Evolutionary conservation across 2,329 filamentous ascomycete species (phyloP), one percentile per base, ranked within the genome.

Genomic region (Macrophomina pseudophaseolina): DNA sequence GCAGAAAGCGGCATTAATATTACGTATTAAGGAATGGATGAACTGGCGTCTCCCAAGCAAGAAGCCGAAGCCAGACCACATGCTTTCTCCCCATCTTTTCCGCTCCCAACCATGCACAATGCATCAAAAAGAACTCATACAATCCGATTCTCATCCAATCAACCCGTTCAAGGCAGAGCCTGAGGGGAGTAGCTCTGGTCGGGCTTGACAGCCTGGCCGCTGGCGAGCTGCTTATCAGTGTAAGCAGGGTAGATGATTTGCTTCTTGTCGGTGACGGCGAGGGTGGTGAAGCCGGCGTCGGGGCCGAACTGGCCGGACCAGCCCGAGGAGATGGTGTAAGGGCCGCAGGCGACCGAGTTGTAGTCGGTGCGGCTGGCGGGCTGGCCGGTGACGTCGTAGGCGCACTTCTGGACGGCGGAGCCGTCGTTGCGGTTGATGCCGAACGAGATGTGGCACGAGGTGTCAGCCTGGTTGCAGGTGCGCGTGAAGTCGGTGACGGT

Each of bases 241-340:
- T 65, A 65, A 28, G 63, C 63, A 1, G 63, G 63, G 40, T 65
- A 65, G 28, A 65, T 18, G 18, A 65, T 65, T 51, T 54, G 52
- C 49, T 49, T 56, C 16, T 12, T 7, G 38, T 65, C 49, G 30
- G 52, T 56, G 51, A 65, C 63, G 42, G 49, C 42, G 8, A 65
- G 63, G 8, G 63, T 65, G 8, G 49, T 11, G 63, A 65, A 65
- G 63, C 63, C 63, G 49, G 8, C n/a, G 51, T 14, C 63, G 14
- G 12, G n/a, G 38, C 51, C 63, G 51, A 65, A 65, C 63, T 65
- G 63, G 63, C 40, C 63, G 63, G 33, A 46, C 63, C 63, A 65
- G 63, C 38, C 42, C 6, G 38, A 35, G 9, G 14, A 18, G 51
- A 65, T 18, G 23, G 63, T 65, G 63, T 65, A 65, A 7, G 28